A percentile compares a stretch with the other conserved stretches of the same genome.
Conservation (phyloP, 495 filamentous ascomycete species). For the Aspergillus sparsus region DNA sequence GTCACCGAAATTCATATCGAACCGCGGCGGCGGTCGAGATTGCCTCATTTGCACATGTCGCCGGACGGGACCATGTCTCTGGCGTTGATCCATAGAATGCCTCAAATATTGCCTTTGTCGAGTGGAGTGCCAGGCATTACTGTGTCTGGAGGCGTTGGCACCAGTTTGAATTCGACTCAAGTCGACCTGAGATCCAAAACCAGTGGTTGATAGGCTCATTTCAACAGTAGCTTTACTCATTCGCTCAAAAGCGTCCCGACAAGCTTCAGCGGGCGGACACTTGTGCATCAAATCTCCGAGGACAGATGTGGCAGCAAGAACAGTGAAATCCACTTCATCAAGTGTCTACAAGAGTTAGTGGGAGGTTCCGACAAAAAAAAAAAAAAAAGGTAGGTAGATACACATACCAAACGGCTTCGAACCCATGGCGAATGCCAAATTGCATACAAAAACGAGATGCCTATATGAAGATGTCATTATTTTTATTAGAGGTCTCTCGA, state of each 20-base stretch:
- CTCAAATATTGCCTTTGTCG: constrained; percentile 26
- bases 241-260: constrained; percentile 90
- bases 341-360: constrained; percentile 59
- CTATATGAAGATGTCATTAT: constrained; percentile 38
- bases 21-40: constrained; percentile 51
- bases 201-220: constrained; percentile 83
- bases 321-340: constrained; percentile 95
- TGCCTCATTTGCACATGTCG: constrained; percentile 33
- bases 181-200: constrained; percentile 63
- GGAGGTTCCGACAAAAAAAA: neutral
- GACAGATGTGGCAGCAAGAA: constrained; percentile 92
- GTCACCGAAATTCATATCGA: constrained; percentile 67
- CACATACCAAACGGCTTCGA: constrained; percentile 74
- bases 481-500: constrained; percentile 5
- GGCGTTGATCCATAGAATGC: constrained; percentile 30
- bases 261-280: constrained; percentile 80
- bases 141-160: constrained; percentile 18
- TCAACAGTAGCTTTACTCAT: constrained; percentile 93
- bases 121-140: constrained; percentile 24
- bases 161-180: constrained; percentile 26
- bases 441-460: constrained; percentile 93
- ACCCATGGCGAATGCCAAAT: constrained; percentile 95
- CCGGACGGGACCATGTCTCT: constrained; percentile 30
- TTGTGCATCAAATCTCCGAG: constrained; percentile 73
- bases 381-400: neutral